phyloP scores from a whole-genome alignment of 164 flowering plant genomes.

The Hamamelis virginiana region DNA sequence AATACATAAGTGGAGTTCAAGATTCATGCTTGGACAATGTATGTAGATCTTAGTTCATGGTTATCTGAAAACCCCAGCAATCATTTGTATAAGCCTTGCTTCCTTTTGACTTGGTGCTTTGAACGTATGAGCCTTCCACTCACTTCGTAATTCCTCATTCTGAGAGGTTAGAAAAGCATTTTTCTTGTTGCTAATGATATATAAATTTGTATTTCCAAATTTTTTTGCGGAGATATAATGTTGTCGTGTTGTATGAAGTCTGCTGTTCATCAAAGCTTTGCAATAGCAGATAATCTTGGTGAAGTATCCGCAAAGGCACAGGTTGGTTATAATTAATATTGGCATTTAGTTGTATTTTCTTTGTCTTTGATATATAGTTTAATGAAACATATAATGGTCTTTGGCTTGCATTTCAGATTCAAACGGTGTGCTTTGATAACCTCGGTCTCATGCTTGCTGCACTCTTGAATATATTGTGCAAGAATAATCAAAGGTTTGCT shows the following conservation, averaged over 20 bases:
- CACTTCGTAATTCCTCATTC: neutral
- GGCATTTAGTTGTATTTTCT: neutral
- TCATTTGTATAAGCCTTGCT: neutral
- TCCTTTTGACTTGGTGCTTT: neutral
- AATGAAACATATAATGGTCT: conserved; percentile 7
- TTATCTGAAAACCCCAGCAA: neutral
- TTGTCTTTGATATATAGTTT: neutral
- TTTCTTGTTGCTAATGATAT: neutral
- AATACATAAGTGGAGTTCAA: neutral
- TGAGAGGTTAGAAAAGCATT: neutral
- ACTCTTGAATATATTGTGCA: conserved; percentile 53
- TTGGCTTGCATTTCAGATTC: conserved; percentile 62
- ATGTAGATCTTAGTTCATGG: neutral
- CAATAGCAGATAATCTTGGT: conserved; percentile 85
- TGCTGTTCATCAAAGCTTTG: conserved; percentile 92
- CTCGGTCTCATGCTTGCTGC: conserved; percentile 90
- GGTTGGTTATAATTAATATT: conserved; percentile 36
- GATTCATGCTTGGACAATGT: neutral
- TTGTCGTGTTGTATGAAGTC: conserved; percentile 40
- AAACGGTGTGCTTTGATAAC: conserved; percentile 90
- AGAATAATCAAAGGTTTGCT: conserved; percentile 64
- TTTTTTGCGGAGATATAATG: neutral
- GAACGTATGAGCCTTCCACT: neutral
- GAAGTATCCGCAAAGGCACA: conserved; percentile 95
- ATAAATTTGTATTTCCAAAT: neutral